A percentile compares a stretch with the other conserved stretches of the same genome.
Conservation (phyloP, 2,329 filamentous ascomycete species). For the Curvularia verruculosa region DNA sequence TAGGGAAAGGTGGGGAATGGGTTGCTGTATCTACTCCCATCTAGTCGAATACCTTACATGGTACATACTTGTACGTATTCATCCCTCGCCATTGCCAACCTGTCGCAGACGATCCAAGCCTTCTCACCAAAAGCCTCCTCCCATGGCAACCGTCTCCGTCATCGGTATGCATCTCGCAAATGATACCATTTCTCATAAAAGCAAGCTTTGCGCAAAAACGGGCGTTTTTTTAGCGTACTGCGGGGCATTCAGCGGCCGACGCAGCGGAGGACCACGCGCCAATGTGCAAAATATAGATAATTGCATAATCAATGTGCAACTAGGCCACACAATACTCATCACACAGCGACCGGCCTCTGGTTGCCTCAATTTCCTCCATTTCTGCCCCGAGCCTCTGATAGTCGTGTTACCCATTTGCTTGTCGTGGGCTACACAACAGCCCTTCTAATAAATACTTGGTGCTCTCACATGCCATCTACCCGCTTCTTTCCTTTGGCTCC, state of each 20-base stretch:
- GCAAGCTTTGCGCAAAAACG: background rate
- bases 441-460: conserved; percentile 3
- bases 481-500: background rate
- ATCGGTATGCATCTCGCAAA: background rate
- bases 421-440: conserved; percentile 11
- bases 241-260: background rate
- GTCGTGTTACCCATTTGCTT: conserved; percentile 6
- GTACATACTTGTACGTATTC: background rate
- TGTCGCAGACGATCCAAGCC: background rate
- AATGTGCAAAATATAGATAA: background rate
- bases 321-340: background rate
- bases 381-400: background rate
- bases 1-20: background rate
- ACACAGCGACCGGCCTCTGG: conserved; percentile 10
- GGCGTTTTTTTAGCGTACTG: background rate
- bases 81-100: background rate
- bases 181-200: background rate
- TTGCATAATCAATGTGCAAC: conserved; percentile 1
- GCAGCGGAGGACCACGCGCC: background rate
- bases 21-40: background rate
- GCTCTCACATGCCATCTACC: background rate
- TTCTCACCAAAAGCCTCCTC: background rate
- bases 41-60: too few species aligned
- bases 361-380: background rate
- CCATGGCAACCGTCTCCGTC: background rate